A percentile compares a stretch with the other conserved stretches of the same genome.
phyloP scores from a whole-genome alignment of 345 rosid genomes.

The Syzygium oleosum region DNA sequence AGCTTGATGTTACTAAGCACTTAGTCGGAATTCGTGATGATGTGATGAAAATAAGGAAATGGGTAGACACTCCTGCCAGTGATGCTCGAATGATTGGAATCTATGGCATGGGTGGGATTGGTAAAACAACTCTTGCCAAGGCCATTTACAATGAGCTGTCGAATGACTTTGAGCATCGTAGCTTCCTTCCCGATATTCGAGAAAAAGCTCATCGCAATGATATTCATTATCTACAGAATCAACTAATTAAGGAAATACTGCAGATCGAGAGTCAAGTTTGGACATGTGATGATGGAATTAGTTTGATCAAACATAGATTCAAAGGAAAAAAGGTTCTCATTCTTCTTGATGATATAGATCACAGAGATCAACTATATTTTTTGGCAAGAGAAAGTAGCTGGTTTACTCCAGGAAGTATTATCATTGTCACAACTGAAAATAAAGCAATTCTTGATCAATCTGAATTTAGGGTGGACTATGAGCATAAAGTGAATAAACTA shows the following conservation, averaged over 20 bases:
- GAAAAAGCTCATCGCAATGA: fast-evolving
- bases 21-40: not conserved
- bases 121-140: not conserved
- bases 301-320: not conserved
- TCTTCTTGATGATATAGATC: not conserved
- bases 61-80: fast-evolving
- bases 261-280: fast-evolving
- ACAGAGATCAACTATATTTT: not conserved
- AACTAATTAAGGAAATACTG: not conserved
- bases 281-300: not conserved
- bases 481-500: fast-evolving
- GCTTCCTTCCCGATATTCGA: not conserved
- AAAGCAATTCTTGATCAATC: not conserved
- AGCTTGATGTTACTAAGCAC: not conserved
- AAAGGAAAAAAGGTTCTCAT: not conserved
- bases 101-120: not conserved
- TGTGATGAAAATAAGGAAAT: not conserved
- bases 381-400: not conserved
- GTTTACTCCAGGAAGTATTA: not conserved
- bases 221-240: not conserved
- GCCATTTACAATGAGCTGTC: not conserved
- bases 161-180: fast-evolving
- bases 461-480: not conserved
- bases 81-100: not conserved
- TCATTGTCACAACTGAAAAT: not conserved